Base-by-base conservation (phyloP, 2,329 filamentous ascomycete species). In the Ophiocordyceps camponoti-floridani region DNA sequence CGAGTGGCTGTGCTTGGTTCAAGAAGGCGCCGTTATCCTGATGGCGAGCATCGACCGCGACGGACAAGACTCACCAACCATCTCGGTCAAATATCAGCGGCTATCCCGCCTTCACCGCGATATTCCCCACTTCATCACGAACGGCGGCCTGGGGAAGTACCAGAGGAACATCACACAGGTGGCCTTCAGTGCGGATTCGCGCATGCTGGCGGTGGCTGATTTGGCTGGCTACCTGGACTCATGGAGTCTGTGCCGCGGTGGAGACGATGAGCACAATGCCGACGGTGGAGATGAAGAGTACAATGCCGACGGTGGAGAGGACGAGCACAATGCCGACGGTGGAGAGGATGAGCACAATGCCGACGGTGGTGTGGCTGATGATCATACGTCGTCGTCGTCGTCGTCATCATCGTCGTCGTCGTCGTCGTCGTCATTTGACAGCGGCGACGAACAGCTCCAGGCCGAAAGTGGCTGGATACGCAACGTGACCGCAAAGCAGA, bases 191-290 rank as follows among this genome's bases (percentile, higher is more conserved):
- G 68, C 79, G 5, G 82, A 94, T 57, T 85, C 84, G 57, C 77
- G 73, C 51, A 75, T 94, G 49, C 66, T 96, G 42, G 87, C 82
- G 9, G 75, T 79, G 28, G 79, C 82, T 42, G 89, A 95, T 58
- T 63, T 95, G 44, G 79, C 82, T 40, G 91, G 91, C 40, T 86
- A 80, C 60, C 69, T 96, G 30, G 88, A 96, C 56, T 86, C 81
- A 16, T 98, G 88, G 84, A 65, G 86, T 1, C 62, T 94, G 45
- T 71, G 76, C 47, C 57, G 59, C 30, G 49, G 51, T 9, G 52
- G 59, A 18, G 56, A 57, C 26, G 33, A 44, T 52, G 47, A 55
- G 12, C 28, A 30, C 8, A 30, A 30, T 12, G 28, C 28, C 2
- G 12, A 12, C 30, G 49, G 51, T 9, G 52, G 59, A 18, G 56